These are phyloP conservation scores for Phytophthora uliginosa DNA, from an alignment of 352 stramenopile genomes.

Conservation along the genomic window DNA sequence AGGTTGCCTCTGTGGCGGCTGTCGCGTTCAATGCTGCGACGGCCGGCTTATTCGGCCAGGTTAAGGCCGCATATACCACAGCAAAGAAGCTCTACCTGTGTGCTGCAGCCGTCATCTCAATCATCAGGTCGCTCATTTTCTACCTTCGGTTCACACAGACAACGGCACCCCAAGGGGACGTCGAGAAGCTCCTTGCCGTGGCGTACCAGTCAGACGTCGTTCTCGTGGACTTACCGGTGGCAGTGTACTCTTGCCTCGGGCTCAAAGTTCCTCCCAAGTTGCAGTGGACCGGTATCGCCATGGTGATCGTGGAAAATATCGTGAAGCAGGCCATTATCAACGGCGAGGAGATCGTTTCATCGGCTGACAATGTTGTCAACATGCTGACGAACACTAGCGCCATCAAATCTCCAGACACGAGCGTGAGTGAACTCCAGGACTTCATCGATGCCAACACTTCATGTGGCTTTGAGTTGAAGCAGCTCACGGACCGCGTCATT, in stretches of 20 bases:
- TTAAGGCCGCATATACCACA: conserved; percentile 6
- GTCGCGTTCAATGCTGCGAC: conserved; percentile 38
- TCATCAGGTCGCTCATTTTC: conserved; percentile 19
- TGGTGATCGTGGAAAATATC: conserved; percentile 12
- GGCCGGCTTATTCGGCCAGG: conserved; percentile 45
- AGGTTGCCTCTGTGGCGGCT: conserved; percentile 20
- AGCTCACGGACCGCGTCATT: conserved; percentile 16
- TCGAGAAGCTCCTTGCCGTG: conserved; percentile 7
- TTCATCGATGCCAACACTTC: conserved; percentile 17
- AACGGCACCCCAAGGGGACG: conserved; percentile 8
- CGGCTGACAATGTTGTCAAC: conserved; percentile 15
- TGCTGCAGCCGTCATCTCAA: conserved; percentile 10
- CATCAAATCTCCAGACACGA: background rate
- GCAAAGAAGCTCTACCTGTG: conserved; percentile 12
- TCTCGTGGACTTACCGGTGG: conserved; percentile 5
- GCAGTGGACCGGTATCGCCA: conserved; percentile 10
- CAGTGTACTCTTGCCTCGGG: conserved; percentile 10
- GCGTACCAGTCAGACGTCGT: conserved; percentile 13
- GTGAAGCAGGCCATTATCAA: conserved; percentile 24
- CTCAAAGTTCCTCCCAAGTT: conserved; percentile 4
- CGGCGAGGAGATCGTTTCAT: conserved; percentile 15
- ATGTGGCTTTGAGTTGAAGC: conserved; percentile 23
- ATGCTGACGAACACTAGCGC: conserved; percentile 4
- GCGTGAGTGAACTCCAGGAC: conserved; percentile 15
- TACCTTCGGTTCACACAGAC: conserved; percentile 13